Base-by-base conservation (phyloP, 2,329 filamentous ascomycete genomes). In the Delphinella strobiligena region DNA sequence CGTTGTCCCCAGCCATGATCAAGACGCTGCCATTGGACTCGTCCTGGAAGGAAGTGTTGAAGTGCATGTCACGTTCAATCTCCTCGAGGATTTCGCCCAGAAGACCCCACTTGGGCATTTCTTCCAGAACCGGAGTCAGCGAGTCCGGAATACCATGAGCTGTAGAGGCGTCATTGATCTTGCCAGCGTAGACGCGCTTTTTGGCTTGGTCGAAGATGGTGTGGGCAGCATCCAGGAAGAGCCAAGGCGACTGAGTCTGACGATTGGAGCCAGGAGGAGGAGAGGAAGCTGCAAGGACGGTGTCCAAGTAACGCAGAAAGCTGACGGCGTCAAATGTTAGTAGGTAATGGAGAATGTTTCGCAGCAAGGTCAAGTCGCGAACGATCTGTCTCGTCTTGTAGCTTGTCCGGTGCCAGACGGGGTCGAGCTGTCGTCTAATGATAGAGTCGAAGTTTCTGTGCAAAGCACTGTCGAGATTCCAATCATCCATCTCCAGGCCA, bases 301-400 rank as follows among this genome's bases (percentile, higher is more conserved):
- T 95, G 57, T 98, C 91, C 4, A 98, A 72, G 56, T 94, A 89
- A 55, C 89, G 84, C 45, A 93, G 75, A 56, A 98, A 93, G 4
- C 82, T 84, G 24, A 96, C 86, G 15, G 86, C 79, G 60, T 98
- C 91, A 49, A 91, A 85, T 2, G 81, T 80, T 18, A 98, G 71
- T 15, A 98, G 68, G 36, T 72, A 74, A 51, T 89, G 82, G 12
- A 98, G 71, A 58, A 96, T 80, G 16, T 77, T 78, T 42, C 89
- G 75, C 29, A 98, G 69, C 14, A 94, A 78, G 1, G 80, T 82
- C 49, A 98, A 61, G 56, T 96, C 91, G 51, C 80, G 82, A 41
- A 93, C 89, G 49, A 98, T 94, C 61, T 95, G 88, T 52, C 82
- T 85, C 2, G 89, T 96, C 61, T 91, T 87, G 71, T 84, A 93